phyloP scores from a whole-genome alignment of 495 filamentous ascomycete genomes.

The Penicillium subrubescens region DNA sequence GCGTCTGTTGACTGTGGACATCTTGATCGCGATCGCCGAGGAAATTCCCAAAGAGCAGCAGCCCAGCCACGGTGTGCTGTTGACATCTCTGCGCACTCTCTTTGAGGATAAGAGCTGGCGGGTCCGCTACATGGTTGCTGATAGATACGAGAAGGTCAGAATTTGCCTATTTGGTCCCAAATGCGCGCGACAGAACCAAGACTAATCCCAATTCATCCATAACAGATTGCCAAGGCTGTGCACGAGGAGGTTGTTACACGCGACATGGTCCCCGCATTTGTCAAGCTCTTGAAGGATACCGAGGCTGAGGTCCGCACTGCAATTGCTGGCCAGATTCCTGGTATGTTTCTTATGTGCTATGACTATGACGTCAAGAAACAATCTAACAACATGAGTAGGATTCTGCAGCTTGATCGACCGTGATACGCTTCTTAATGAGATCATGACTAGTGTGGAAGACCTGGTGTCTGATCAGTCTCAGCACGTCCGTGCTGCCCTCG shows the following conservation, averaged over 20 bases:
- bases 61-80: conserved; percentile 87
- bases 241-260: conserved; percentile 94
- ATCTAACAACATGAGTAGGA: conserved; percentile 52
- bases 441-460: conserved; percentile 96
- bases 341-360: conserved; percentile 42
- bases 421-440: conserved; percentile 87
- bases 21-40: conserved; percentile 94
- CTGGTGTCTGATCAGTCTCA: conserved; percentile 94
- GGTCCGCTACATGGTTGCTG: conserved; percentile 98
- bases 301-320: conserved; percentile 98
- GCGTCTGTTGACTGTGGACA: conserved; percentile 91
- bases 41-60: conserved; percentile 98
- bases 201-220: conserved; percentile 19
- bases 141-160: conserved; percentile 91
- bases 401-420: conserved; percentile 89
- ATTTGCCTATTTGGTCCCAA: not conserved
- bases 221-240: conserved; percentile 92
- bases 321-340: conserved; percentile 95
- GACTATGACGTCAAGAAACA: conserved; percentile 7
- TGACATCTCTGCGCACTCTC: conserved; percentile 85
- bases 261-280: conserved; percentile 94
- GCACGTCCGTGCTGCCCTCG: conserved; percentile 92
- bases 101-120: conserved; percentile 99
- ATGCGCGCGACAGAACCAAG: conserved; percentile 1
- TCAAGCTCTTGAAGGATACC: conserved; percentile 94